Evolutionary conservation across 2,329 filamentous ascomycete genomes (phyloP), one percentile per base, ranked within the genome.

Genomic region (Sclerotinia nivalis): DNA sequence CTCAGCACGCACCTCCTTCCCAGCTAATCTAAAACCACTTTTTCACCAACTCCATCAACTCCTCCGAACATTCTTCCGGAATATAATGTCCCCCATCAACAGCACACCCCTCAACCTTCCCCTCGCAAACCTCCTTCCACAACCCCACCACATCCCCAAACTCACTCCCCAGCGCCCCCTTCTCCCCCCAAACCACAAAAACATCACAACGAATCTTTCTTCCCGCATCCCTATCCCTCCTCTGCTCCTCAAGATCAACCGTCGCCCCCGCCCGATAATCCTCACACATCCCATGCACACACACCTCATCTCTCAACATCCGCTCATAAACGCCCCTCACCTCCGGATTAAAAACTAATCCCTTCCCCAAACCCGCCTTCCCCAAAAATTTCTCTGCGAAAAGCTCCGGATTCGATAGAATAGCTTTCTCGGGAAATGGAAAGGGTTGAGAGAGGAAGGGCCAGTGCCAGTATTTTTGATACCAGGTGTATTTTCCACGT

Each of bases 401-500:
- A 47, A 79, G 77, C 9, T 79, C 74, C 4, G 82, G 81, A 34
- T 79, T 75, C 0, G 75, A 77, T 0, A 77, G 40, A 50, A 83
- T 82, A 60, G 86, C 77, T 54, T 80, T 81, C 74, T 87, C 85
- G 0, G 84, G 86, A 7, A 88, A 80, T 0, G 86, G 84, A 7
- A 78, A 78, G 0, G 79, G 76, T 74, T 88, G 86, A 12, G 87
- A 84, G 28, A 88, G 80, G 72, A 88, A 84, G 66, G 86, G 87
- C 86, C 86, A 88, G 77, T 88, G 86, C 73, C 84, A 88, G 76
- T 87, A 88, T 0, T 81, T 80, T 40, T 79, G 80, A 0, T 84
- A 83, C 70, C 86, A 84, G 0, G 77, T 76, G 6, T 80, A 73
- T 66, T 82, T 73, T 4, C 81, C 82, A 22, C 81, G 77, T 62